Conservation (phyloP, 306 rosid species). For the Casuarina glauca region DNA sequence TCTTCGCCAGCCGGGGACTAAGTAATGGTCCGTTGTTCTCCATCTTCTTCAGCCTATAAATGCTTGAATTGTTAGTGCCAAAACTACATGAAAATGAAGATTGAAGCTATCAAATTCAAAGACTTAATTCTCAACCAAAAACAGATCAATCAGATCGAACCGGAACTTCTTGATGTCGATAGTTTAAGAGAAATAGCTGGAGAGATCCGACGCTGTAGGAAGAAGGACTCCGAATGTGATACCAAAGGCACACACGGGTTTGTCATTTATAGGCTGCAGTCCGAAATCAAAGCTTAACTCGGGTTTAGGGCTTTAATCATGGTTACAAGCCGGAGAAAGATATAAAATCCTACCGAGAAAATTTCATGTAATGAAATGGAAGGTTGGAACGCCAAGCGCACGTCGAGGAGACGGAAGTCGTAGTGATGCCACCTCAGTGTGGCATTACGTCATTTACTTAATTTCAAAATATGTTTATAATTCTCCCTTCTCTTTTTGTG, state of each 20-base stretch:
- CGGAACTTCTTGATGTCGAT: not conserved
- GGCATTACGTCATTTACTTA: too few species aligned
- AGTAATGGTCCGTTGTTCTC: constrained; percentile 24
- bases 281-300: not conserved
- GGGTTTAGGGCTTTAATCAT: not conserved
- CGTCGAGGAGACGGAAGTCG: too few species aligned
- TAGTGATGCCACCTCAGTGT: too few species aligned
- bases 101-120: not conserved
- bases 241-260: not conserved
- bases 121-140: not conserved
- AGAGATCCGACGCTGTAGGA: not conserved
- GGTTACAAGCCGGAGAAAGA: not conserved
- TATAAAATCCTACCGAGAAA: too few species aligned
- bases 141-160: not conserved
- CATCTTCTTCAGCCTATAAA: constrained; percentile 23
- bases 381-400: too few species aligned
- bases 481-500: too few species aligned
- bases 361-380: too few species aligned
- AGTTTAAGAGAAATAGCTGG: not conserved
- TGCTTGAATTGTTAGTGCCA: not conserved
- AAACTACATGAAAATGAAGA: not conserved
- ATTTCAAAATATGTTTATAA: too few species aligned
- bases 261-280: not conserved
- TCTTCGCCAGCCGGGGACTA: constrained; percentile 49
- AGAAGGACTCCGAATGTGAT: not conserved